Evolutionary conservation across 345 rosid genomes (phyloP).

Genomic region (Eutrema yunnanense): DNA sequence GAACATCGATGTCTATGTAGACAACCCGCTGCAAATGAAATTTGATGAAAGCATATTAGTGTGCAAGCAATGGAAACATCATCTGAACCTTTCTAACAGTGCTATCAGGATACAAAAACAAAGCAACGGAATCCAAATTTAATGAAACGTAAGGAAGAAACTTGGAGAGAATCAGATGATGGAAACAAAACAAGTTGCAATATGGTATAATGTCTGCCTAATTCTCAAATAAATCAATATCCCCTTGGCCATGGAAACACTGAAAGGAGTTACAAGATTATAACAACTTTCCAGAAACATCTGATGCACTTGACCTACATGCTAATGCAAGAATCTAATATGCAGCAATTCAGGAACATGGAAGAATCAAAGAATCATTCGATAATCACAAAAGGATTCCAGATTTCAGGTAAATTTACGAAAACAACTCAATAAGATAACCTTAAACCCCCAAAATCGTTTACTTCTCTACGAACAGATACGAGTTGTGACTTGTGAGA

Average conservation of each 20-base stretch:
- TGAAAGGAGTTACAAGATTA: neutral
- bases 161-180: constrained; percentile 9
- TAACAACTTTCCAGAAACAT: neutral
- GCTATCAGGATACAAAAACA: neutral
- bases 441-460: neutral
- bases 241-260: neutral
- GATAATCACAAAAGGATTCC: neutral
- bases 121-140: neutral
- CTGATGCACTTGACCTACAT: neutral
- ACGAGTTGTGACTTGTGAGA: neutral
- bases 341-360: neutral
- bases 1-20: constrained; percentile 93
- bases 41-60: neutral
- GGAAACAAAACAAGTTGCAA: neutral
- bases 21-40: constrained; percentile 70
- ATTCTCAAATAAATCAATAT: neutral
- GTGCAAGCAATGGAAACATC: neutral
- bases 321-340: neutral
- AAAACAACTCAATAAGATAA: neutral
- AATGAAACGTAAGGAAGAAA: neutral
- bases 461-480: neutral
- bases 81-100: neutral
- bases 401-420: neutral
- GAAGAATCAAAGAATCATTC: neutral
- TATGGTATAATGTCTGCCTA: neutral